phyloP scores from a whole-genome alignment of 805 yeast species.

The Candida sithepensis region DNA sequence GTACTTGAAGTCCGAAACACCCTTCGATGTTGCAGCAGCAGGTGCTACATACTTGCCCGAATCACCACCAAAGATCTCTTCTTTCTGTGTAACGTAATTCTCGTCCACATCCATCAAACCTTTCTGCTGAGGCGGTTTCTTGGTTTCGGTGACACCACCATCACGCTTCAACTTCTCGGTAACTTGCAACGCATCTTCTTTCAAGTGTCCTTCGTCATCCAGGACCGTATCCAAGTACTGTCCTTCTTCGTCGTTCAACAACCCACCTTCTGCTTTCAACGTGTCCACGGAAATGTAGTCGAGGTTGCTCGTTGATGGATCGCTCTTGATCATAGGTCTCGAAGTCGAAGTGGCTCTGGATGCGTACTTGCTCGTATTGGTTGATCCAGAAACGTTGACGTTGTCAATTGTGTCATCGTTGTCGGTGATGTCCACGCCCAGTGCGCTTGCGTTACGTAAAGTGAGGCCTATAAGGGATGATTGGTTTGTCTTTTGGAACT shows the following conservation, averaged over 20 bases:
- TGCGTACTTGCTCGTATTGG: constrained; percentile 21
- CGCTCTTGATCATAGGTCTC: constrained; percentile 43
- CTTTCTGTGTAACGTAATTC: constrained; percentile 9
- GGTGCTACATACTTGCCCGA: constrained; percentile 33
- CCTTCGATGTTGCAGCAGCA: constrained; percentile 27
- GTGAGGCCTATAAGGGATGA: constrained; percentile 56
- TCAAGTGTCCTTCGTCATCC: constrained; percentile 52
- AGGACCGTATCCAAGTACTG: constrained; percentile 50
- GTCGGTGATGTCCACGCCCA: constrained; percentile 10
- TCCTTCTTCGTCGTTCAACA: constrained; percentile 55
- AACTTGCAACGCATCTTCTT: constrained; percentile 39
- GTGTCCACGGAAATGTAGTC: constrained; percentile 32
- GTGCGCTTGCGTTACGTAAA: constrained; percentile 27
- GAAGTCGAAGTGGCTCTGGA: constrained; percentile 26
- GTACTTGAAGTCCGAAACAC: constrained; percentile 17
- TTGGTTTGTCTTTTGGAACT: constrained; percentile 41
- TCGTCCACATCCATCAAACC: constrained; percentile 5
- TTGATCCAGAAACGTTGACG: constrained; percentile 14
- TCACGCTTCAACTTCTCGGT: constrained; percentile 16
- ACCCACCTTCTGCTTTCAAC: constrained; percentile 44
- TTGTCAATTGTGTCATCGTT: constrained; percentile 9
- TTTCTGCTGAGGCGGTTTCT: not conserved
- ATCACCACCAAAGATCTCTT: constrained; percentile 28
- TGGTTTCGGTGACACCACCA: not conserved
- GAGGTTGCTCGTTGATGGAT: constrained; percentile 24